Conservation (phyloP, 805 yeast genomes). For the Zygosaccharomyces bisporus region DNA sequence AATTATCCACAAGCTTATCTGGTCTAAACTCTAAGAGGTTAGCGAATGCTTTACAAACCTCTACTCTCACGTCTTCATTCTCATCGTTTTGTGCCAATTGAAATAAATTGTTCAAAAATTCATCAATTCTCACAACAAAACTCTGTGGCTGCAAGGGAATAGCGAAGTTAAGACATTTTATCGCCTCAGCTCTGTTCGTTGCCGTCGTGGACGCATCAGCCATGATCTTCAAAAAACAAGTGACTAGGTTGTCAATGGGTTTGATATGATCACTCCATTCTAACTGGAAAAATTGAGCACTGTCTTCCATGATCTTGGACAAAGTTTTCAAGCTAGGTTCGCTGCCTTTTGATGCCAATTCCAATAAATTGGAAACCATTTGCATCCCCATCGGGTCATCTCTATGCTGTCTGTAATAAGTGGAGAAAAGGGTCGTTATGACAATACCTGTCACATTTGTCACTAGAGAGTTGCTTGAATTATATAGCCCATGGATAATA, state of each 20-base stretch:
- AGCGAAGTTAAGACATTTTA: conserved; percentile 74
- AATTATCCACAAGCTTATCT: conserved; percentile 72
- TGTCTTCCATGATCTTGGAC: conserved; percentile 87
- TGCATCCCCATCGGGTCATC: conserved; percentile 53
- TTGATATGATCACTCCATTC: conserved; percentile 52
- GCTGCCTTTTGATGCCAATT: conserved; percentile 49
- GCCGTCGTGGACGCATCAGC: conserved; percentile 37
- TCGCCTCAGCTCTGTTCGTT: conserved; percentile 55
- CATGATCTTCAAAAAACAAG: conserved; percentile 56
- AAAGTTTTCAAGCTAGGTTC: conserved; percentile 60
- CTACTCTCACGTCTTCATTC: conserved; percentile 58
- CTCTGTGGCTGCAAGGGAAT: conserved; percentile 66
- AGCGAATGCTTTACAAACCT: conserved; percentile 74
- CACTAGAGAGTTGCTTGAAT: conserved; percentile 43
- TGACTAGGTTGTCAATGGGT: conserved; percentile 66
- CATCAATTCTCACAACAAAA: conserved; percentile 61
- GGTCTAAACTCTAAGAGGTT: conserved; percentile 71
- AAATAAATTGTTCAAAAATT: conserved; percentile 61
- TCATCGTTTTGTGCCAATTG: conserved; percentile 56
- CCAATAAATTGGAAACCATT: conserved; percentile 63
- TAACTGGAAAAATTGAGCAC: conserved; percentile 58
- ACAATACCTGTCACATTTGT: conserved; percentile 90
- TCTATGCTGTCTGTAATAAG: conserved; percentile 38
- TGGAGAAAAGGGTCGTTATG: conserved; percentile 71
- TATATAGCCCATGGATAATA: conserved; percentile 40